A percentile compares a stretch with the other conserved stretches of the same genome.
phyloP scores from a whole-genome alignment of 192 early-diverging fungal species.

The Lobosporangium transversale region DNA sequence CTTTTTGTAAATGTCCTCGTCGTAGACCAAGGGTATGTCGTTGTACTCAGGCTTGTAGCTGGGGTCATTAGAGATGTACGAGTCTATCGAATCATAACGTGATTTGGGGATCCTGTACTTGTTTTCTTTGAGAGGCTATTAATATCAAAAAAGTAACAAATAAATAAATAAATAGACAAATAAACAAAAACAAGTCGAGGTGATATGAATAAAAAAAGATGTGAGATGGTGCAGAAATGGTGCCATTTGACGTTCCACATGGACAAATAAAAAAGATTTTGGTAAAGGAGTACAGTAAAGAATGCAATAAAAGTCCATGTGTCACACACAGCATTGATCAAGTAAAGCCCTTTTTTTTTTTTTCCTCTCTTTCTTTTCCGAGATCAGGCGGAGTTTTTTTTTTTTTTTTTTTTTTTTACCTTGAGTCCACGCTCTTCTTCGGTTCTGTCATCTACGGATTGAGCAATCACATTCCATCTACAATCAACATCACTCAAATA shows the following conservation, averaged over 20 bases:
- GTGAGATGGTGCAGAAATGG: constrained; percentile 43
- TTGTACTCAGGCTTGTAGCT: constrained; percentile 91
- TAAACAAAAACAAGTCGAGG: too few relatives aligned
- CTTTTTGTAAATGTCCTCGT: constrained; percentile 79
- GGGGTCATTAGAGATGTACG: constrained; percentile 80
- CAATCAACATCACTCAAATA: constrained; percentile 96
- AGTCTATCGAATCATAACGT: constrained; percentile 94
- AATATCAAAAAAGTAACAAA: not conserved
- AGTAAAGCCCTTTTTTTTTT: too few relatives aligned
- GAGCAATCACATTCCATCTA: constrained; percentile 97
- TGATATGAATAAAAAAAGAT: too few relatives aligned
- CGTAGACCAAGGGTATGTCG: constrained; percentile 86
- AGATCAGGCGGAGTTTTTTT: not conserved
- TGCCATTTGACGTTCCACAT: constrained; percentile 43
- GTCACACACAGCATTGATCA: too few relatives aligned
- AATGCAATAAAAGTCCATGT: not conserved
- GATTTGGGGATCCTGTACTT: constrained; percentile 93
- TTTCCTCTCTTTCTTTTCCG: not conserved
- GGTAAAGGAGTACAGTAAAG: not conserved
- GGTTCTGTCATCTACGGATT: constrained; percentile 93
- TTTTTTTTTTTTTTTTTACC: constrained; percentile 47
- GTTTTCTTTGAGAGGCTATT: constrained; percentile 72
- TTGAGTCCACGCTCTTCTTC: constrained; percentile 87
- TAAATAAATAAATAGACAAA: too few relatives aligned
- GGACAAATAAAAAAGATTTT: not conserved